Base-by-base conservation (phyloP, 768 basidiomycete genomes). In the Lepiota subincarnata region DNA sequence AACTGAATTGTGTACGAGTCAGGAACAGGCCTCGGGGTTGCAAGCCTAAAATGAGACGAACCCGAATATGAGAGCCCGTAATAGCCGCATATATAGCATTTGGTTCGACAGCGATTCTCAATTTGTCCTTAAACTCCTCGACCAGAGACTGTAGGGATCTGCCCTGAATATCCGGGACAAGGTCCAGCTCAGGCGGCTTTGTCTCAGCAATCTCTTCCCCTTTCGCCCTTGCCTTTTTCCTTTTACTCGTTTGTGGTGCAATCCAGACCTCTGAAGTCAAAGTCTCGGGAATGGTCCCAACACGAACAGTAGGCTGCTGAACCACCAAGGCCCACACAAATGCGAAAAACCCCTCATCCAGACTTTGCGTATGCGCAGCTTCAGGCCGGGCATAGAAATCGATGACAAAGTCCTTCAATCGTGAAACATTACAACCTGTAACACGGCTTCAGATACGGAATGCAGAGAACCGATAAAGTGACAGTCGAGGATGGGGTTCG, bases 321-420 rank as follows among this genome's bases (percentile, higher is more conserved):
- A 86, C 81, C 38, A 95, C 75, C 28, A 90, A 71, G 0, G 85
- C 84, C 90, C 90, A 95, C 16, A 92, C 79, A 66, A 90, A 93
- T 2, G 84, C 78, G 65, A 81, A 82, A 62, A 90, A 92, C 2
- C 79, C 69, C 60, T 88, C 84, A 63, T 96, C 93, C 16, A 84
- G 71, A 52, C 73, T 80, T 60, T 93, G 90, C 2, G 66, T 36
- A 38, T 61, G 69, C 16, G 68, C 62, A 12, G 69, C 66, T 13
- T 72, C 62, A 47, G 73, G 62, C 40, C 75, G 73, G 1, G 70
- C 57, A 68, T 90, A 86, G 64, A 87, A 93, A 18, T 77, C 82
- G 28, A 69, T 57, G 50, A 94, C 75, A 59, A 91, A 88, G 61
- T 85, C 84, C 47, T 74, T 76, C 45, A 93, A 68, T 40, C 89